These are phyloP conservation scores for Ascochyta viciae-villosae DNA, from an alignment of 2,329 filamentous ascomycete species.

Conservation along the genomic window DNA sequence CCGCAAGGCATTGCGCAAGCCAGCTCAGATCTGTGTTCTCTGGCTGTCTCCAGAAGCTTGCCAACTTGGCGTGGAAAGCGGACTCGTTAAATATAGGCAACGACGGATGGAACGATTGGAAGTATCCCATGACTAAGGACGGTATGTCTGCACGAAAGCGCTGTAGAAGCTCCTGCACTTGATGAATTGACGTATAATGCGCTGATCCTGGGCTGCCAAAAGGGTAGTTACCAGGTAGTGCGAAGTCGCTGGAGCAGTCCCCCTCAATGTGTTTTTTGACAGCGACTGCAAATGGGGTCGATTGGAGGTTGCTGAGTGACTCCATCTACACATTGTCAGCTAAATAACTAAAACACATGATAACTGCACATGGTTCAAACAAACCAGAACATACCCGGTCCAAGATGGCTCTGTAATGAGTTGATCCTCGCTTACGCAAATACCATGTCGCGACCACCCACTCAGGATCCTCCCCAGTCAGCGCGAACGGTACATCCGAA, in stretches of 20 bases:
- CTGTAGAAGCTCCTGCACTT: conserved; percentile 18
- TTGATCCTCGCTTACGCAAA: conserved; percentile 19
- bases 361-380: too few relatives aligned
- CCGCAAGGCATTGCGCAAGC: conserved; percentile 26
- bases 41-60: conserved; percentile 13
- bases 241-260: conserved; percentile 24
- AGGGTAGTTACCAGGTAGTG: conserved; percentile 31
- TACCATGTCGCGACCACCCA: conserved; percentile 25
- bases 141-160: conserved; percentile 1
- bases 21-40: conserved; percentile 18
- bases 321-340: conserved; percentile 13
- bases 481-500: conserved; percentile 1
- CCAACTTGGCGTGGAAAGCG: conserved; percentile 14
- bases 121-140: conserved; percentile 20
- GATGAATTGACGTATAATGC: conserved; percentile 20
- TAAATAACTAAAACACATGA: neutral
- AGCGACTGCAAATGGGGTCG: conserved; percentile 19
- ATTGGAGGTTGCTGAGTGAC: conserved; percentile 9
- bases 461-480: conserved; percentile 21
- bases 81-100: conserved; percentile 20
- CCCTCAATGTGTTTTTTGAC: conserved; percentile 21
- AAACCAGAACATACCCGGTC: conserved; percentile 7
- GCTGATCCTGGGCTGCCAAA: conserved; percentile 24
- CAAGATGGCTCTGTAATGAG: conserved; percentile 23
- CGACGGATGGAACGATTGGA: conserved; percentile 19